A percentile compares a stretch with the other conserved stretches of the same genome.
phyloP scores from a whole-genome alignment of 768 basidiomycete species.

The Leccinum incarnatum region DNA sequence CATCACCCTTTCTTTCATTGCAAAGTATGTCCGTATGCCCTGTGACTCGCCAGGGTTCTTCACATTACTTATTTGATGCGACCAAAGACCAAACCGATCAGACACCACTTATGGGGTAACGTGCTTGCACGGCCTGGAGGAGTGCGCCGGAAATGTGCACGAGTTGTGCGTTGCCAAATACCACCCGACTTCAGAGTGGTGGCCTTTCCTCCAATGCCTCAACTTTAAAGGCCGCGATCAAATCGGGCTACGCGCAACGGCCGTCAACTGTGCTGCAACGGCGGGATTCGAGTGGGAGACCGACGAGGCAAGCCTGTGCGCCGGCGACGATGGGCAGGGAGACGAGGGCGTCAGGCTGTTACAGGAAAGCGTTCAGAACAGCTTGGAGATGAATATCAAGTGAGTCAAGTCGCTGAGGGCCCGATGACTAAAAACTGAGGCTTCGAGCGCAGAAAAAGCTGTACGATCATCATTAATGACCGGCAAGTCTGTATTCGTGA shows the following conservation, averaged over 20 bases:
- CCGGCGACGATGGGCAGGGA: constrained; percentile 58
- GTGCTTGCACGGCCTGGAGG: constrained; percentile 77
- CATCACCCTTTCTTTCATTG: constrained; percentile 70
- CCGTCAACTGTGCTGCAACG: constrained; percentile 60
- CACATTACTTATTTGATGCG: constrained; percentile 8
- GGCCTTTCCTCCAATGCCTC: constrained; percentile 81
- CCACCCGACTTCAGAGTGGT: constrained; percentile 58
- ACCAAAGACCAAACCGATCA: constrained; percentile 54
- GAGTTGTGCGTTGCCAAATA: constrained; percentile 78
- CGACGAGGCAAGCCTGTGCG: constrained; percentile 54
- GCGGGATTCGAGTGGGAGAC: constrained; percentile 68
- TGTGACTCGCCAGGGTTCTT: constrained; percentile 3
- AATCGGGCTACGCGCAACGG: constrained; percentile 65
- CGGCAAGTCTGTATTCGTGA: constrained; percentile 73
- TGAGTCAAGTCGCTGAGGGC: constrained; percentile 32
- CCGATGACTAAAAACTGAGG: constrained; percentile 7
- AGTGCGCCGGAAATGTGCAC: constrained; percentile 88
- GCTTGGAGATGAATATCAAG: constrained; percentile 53
- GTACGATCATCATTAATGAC: constrained; percentile 77
- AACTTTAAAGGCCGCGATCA: constrained; percentile 59
- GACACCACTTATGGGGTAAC: constrained; percentile 73
- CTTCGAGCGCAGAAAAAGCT: constrained; percentile 62
- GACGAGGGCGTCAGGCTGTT: constrained; percentile 65
- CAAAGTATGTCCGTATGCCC: constrained; percentile 47
- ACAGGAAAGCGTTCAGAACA: constrained; percentile 50